Evolutionary conservation across 2,329 filamentous ascomycete species (phyloP).

Genomic region (Lachnellula hyalina): DNA sequence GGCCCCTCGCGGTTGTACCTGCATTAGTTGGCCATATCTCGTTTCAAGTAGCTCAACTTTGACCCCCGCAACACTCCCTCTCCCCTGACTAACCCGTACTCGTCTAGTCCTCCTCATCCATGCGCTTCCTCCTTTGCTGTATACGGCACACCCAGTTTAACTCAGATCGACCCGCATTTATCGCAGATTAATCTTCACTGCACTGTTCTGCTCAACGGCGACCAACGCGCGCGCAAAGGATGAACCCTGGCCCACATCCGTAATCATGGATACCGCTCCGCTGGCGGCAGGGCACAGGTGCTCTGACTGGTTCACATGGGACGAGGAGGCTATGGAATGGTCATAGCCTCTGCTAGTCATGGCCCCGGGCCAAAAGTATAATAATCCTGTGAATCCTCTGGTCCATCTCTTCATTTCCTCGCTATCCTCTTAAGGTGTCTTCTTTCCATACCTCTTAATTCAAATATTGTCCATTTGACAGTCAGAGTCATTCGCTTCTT

Average conservation of each 20-base stretch:
- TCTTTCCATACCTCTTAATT: slow-evolving; percentile 23
- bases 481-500: slow-evolving; percentile 42
- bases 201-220: neutral
- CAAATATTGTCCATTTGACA: slow-evolving; percentile 26
- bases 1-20: slow-evolving; percentile 6
- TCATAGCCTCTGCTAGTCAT: slow-evolving; percentile 18
- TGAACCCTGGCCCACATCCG: neutral
- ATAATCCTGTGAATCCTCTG: slow-evolving; percentile 20
- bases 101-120: neutral
- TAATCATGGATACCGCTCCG: no score
- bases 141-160: neutral
- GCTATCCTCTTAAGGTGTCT: slow-evolving; percentile 23
- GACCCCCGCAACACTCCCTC: neutral
- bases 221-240: slow-evolving; percentile 3
- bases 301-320: slow-evolving; percentile 18
- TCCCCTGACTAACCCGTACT: neutral
- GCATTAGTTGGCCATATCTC: slow-evolving; percentile 5
- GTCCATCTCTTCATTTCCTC: slow-evolving; percentile 12
- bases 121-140: neutral
- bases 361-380: slow-evolving; percentile 19
- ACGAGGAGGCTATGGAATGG: slow-evolving; percentile 17
- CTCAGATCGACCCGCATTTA: neutral
- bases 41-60: neutral
- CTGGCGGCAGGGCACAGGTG: slow-evolving; percentile 2
- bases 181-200: neutral